Evolutionary conservation across 352 stramenopile species (phyloP), one percentile per base, ranked within the genome.

Genomic region (Albugo laibachii): DNA sequence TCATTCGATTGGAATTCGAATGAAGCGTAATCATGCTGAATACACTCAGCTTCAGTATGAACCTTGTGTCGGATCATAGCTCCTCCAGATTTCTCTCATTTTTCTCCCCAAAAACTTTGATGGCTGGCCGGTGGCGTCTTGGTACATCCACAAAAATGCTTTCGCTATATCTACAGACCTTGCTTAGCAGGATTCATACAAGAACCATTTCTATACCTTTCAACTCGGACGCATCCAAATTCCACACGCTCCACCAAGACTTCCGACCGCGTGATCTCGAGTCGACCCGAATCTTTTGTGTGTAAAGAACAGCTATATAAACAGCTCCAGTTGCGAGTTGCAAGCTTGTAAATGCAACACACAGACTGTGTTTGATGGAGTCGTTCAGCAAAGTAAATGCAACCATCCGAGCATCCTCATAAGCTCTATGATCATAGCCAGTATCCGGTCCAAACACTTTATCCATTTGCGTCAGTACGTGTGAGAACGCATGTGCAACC

Each of bases 241-340:
- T 57, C 11, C 75, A 55, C 21, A 83, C 49, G 20, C 49, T 79
- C 74, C 74, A 87, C 74, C 74, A 87, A 15, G 71, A 66, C 10
- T 78, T 60, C 16, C 79, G 72, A 27, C 52, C 63, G 46, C 80
- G 67, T 21, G 24, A 8, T 31, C 8, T 3, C 24, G 24, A 10
- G 8, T 31, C 24, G 3, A 31, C 24, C 24, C 24, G 24, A 31
- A 31, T 31, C 8, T 8, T 31, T 31, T 31, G 24, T 3, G 24
- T 31, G 24, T 31, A 31, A 10, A 31, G 24, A 31, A 31, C 8
- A 31, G 24, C 61, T 10, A 88, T 42, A 41, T 88, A 88, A 27
- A 85, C 68, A 42, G 69, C 70, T 2, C 66, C 76, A 2, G 63
- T 62, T 43, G 70, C 76, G 14, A 88, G 50, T 15, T 76, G 57